Evolutionary conservation across 768 basidiomycete species (phyloP), one percentile per base, ranked within the genome.

Genomic region (Termitomyces sp.): DNA sequence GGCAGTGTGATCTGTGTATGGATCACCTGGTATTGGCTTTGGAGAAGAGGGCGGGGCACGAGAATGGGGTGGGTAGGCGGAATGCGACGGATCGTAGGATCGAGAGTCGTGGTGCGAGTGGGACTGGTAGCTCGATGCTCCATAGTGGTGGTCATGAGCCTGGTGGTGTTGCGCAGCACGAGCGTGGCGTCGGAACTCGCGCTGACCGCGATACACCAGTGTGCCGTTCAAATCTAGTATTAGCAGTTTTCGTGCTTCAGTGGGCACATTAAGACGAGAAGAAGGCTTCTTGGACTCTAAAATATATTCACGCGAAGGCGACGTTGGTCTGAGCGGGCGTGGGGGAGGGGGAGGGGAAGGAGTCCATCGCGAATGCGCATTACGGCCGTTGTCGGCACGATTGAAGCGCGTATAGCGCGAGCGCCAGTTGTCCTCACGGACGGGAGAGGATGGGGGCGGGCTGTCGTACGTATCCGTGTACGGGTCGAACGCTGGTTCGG

Each of bases 161-260:
- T 56, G 55, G n/a, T 27, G 11, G 34, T 57, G 36, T 20, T 50
- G 48, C 13, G 48, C n/a, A 13, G 48, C 6, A 4, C 22, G 31
- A 27, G 33, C 42, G 8, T 51, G 41, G 34, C 44, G 41, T 41
- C 64, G 55, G 13, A 20, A 47, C 33, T 58, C 49, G 13, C 56
- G 50, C 8, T 48, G 60, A 15, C 55, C 55, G 33, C 89, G 86
- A 33, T 83, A 75, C 27, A 92, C 78, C 16, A 92, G 80, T 0
- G 88, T 85, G 15, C 90, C 90, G 62, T 92, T 90, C 30, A 90
- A 75, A 67, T 93, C 90, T 7, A 93, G 78, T 5, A 92, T 78
- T 51, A 92, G 77, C 1, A 92, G 79, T 66, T 91, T 92, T 24
- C 86, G 79, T 6, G 5, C 69, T 63, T 16, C 59, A 50, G 70